These are phyloP conservation scores for Leishmania arabica DNA, from an alignment of 208 protist genomes.

Conservation along the genomic window DNA sequence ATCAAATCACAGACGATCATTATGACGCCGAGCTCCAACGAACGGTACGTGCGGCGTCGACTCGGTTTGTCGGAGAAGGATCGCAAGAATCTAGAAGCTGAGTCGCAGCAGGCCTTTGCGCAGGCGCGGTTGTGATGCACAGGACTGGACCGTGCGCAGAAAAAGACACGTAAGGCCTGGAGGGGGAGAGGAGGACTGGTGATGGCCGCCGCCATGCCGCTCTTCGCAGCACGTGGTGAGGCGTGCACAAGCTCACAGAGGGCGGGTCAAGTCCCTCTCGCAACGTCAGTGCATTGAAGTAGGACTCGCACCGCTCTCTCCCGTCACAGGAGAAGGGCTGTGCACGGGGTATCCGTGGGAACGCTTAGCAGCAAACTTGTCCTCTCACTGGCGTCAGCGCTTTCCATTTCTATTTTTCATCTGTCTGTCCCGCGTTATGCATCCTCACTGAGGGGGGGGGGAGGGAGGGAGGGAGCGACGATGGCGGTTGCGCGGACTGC, in stretches of 20 bases:
- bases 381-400: neutral
- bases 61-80: conserved; percentile 60
- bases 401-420: neutral
- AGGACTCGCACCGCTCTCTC: neutral
- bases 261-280: neutral
- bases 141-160: neutral
- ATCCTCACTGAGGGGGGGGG: neutral
- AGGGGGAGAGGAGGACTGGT: neutral
- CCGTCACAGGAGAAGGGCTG: neutral
- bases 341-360: neutral
- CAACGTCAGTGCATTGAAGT: neutral
- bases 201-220: neutral
- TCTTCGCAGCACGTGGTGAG: neutral
- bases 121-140: neutral
- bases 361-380: neutral
- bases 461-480: neutral
- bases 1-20: conserved; percentile 77
- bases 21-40: conserved; percentile 65
- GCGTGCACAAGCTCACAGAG: neutral
- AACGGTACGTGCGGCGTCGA: conserved; percentile 79
- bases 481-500: neutral
- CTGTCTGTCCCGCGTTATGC: neutral
- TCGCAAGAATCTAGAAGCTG: conserved; percentile 11
- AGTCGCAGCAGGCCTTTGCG: conserved; percentile 10
- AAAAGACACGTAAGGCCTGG: neutral